These are phyloP conservation scores for Jasminum sambac DNA, from an alignment of 257 asterid species.

Conservation along the genomic window DNA sequence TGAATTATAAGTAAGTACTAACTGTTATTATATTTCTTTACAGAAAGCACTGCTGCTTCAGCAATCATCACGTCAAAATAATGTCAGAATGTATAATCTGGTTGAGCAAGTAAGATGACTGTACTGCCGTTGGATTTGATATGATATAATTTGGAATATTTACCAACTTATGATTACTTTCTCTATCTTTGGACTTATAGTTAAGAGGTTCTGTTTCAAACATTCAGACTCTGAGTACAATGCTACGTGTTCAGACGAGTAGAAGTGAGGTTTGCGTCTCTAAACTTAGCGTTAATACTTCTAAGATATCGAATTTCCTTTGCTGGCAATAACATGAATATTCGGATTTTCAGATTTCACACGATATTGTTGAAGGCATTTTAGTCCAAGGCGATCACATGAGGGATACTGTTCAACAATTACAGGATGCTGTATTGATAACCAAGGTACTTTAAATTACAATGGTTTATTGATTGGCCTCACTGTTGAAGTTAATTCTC, in stretches of 20 bases:
- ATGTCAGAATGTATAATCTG: constrained; percentile 84
- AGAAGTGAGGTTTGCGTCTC: constrained; percentile 71
- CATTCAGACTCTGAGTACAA: constrained; percentile 75
- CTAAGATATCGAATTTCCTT: not conserved
- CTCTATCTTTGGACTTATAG: constrained; percentile 38
- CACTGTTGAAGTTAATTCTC: constrained; percentile 6
- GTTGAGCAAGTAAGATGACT: constrained; percentile 87
- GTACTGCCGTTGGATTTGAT: constrained; percentile 22
- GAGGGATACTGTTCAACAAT: constrained; percentile 75
- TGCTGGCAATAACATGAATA: constrained; percentile 20
- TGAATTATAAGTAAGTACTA: too few relatives aligned
- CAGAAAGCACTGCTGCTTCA: constrained; percentile 92
- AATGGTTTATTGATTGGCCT: not conserved
- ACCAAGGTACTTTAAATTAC: constrained; percentile 62
- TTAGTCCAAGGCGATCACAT: constrained; percentile 78
- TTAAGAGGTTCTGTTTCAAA: constrained; percentile 83
- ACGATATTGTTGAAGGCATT: constrained; percentile 83
- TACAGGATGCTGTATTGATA: constrained; percentile 86
- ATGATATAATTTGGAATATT: constrained; percentile 13
- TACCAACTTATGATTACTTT: constrained; percentile 18
- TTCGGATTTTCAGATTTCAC: constrained; percentile 57
- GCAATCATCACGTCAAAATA: constrained; percentile 95
- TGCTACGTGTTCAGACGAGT: constrained; percentile 71
- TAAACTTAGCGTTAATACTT: constrained; percentile 21
- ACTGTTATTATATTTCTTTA: constrained; percentile 24